These are phyloP conservation scores for Thermothelomyces thermophilus DNA, from an alignment of 2,329 filamentous ascomycete species.

Conservation along the genomic window DNA sequence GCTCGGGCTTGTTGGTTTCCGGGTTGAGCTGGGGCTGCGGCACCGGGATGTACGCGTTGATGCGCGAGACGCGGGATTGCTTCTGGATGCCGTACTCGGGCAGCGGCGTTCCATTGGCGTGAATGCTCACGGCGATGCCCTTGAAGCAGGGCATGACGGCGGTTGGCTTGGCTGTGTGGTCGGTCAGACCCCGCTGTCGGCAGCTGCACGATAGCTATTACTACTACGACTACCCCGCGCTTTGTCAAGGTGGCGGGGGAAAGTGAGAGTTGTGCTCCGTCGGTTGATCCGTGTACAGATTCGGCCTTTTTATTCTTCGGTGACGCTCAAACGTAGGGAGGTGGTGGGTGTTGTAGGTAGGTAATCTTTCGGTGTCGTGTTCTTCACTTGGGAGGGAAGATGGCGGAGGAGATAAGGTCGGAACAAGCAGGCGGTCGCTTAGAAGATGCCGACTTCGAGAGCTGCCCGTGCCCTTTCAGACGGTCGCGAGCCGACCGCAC, in stretches of 20 bases:
- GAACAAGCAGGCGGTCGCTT: background rate
- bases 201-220: background rate
- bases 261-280: background rate
- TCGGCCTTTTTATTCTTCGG: background rate
- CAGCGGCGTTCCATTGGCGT: constrained; percentile 72
- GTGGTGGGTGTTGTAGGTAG: background rate
- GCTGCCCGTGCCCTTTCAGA: background rate
- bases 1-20: constrained; percentile 70
- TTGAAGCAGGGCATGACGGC: constrained; percentile 87
- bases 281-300: background rate
- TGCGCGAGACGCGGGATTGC: constrained; percentile 82
- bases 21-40: constrained; percentile 74
- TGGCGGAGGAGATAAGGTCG: background rate
- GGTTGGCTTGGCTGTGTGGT: constrained; percentile 16
- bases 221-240: constrained; percentile 18
- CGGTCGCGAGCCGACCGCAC: background rate
- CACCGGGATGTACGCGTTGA: constrained; percentile 95
- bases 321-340: background rate
- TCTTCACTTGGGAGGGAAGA: background rate
- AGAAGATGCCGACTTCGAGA: background rate
- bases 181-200: constrained; percentile 7
- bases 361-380: background rate
- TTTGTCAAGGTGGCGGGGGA: constrained; percentile 8
- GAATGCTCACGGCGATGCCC: constrained; percentile 96
- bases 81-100: constrained; percentile 93